These are phyloP conservation scores for Kwoniella pini DNA, from an alignment of 768 basidiomycete species.

Conservation along the genomic window DNA sequence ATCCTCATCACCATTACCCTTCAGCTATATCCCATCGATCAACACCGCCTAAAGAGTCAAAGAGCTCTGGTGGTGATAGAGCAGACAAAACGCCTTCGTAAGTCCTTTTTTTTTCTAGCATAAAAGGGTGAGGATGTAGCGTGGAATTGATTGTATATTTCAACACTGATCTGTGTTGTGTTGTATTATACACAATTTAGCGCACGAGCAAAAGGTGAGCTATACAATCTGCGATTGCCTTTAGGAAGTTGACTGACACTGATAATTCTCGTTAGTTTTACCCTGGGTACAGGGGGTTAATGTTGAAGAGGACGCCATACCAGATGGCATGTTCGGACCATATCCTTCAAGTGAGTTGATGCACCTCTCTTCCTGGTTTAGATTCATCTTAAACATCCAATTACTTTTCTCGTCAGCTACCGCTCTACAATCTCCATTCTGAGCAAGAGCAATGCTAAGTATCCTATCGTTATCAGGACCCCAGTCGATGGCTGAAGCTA, in stretches of 20 bases:
- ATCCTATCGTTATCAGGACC: constrained; percentile 17
- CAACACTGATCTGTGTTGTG: constrained; percentile 13
- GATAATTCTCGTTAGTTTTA: constrained; percentile 29
- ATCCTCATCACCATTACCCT: background rate
- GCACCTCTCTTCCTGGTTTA: background rate
- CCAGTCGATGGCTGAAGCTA: constrained; percentile 24
- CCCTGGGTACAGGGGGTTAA: constrained; percentile 45
- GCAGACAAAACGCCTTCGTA: constrained; percentile 40
- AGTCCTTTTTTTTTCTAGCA: constrained; percentile 10
- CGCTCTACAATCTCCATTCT: background rate
- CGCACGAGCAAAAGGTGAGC: constrained; percentile 33
- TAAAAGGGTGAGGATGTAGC: constrained; percentile 7
- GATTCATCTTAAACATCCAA: background rate
- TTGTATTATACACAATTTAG: background rate
- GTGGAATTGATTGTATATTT: background rate
- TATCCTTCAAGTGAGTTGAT: constrained; percentile 42
- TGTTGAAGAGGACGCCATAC: constrained; percentile 22
- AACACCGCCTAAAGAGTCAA: constrained; percentile 20
- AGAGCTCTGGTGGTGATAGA: constrained; percentile 9
- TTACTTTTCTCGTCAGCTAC: too few species aligned
- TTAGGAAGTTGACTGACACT: constrained; percentile 16
- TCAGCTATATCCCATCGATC: constrained; percentile 3
- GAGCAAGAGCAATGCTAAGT: background rate
- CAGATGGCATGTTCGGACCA: constrained; percentile 48
- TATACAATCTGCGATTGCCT: background rate